Evolutionary conservation across 176 grass and related monocot genomes (phyloP).

Genomic region (Leersia perrieri): DNA sequence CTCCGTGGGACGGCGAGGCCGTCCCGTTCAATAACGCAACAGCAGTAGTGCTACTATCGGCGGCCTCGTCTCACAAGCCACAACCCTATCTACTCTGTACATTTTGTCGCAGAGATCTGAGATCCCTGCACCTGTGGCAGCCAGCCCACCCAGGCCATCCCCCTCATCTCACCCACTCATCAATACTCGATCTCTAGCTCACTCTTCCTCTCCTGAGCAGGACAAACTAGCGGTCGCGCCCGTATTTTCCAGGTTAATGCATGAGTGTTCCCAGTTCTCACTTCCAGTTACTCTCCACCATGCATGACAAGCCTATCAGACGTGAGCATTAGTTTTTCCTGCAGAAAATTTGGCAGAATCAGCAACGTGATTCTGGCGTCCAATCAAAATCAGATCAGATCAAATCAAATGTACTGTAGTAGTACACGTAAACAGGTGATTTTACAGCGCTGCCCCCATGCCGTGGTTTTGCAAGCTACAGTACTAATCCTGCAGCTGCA

Average conservation of each 20-base stretch:
- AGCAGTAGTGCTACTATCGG: no score
- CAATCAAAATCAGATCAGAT: neutral
- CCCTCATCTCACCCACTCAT: neutral
- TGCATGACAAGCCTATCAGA: neutral
- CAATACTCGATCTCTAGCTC: neutral
- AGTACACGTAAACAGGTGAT: neutral
- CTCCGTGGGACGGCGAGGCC: no score
- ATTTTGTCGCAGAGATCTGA: slow-evolving; percentile 30
- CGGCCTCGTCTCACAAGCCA: no score
- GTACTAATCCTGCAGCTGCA: neutral
- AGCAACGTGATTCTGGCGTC: neutral
- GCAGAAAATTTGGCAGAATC: neutral
- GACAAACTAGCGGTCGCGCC: slow-evolving; percentile 41
- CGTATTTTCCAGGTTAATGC: neutral
- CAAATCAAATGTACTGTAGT: neutral
- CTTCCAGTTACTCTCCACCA: neutral
- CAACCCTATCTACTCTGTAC: no score
- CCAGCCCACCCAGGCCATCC: neutral
- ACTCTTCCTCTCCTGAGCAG: neutral
- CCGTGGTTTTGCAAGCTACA: neutral
- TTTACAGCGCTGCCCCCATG: neutral
- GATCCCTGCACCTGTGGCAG: slow-evolving; percentile 14
- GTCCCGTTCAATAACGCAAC: no score
- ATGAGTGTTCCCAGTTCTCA: neutral
- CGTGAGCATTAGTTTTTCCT: neutral